A percentile compares a stretch with the other conserved stretches of the same genome.
phyloP scores from a whole-genome alignment of 192 early-diverging fungal species.

The Geranomyces michiganensis region DNA sequence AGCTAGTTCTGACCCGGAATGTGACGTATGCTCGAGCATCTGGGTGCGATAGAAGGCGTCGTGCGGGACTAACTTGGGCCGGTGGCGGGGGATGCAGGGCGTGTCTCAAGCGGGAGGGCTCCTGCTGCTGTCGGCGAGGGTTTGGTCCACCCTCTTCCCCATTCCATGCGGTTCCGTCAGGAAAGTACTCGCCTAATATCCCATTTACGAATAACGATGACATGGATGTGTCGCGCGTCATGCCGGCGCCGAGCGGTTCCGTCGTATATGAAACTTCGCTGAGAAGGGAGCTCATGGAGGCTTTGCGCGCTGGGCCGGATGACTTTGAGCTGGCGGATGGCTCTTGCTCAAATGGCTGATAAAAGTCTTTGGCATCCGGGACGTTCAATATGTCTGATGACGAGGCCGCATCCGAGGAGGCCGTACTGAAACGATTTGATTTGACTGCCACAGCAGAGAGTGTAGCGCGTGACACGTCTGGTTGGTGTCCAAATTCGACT shows the following conservation, averaged over 20 bases:
- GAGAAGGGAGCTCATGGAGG: neutral
- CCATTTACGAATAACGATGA: conserved; percentile 24
- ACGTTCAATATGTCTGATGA: neutral
- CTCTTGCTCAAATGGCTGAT: neutral
- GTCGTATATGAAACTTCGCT: conserved; percentile 35
- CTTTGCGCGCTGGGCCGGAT: conserved; percentile 6
- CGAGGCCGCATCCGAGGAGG: neutral
- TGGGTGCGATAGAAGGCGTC: conserved; percentile 21
- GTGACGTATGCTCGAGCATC: conserved; percentile 22
- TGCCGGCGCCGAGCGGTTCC: conserved; percentile 22
- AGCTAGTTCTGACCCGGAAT: conserved; percentile 24
- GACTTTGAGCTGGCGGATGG: neutral
- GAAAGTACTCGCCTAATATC: conserved; percentile 15
- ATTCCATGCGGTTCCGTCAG: neutral
- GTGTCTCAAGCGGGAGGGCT: neutral
- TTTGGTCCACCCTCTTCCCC: conserved; percentile 1
- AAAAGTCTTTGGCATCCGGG: conserved; percentile 4
- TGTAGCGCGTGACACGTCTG: neutral
- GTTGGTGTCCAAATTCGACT: neutral
- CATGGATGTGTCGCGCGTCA: conserved; percentile 28
- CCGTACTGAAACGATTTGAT: neutral
- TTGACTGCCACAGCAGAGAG: neutral
- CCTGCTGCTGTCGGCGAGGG: neutral
- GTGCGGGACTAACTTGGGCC: conserved; percentile 10
- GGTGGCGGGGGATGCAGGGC: too few species aligned